A percentile compares a stretch with the other conserved stretches of the same genome.
Conservation (phyloP, 306 rosid genomes). For the Casuarina glauca region DNA sequence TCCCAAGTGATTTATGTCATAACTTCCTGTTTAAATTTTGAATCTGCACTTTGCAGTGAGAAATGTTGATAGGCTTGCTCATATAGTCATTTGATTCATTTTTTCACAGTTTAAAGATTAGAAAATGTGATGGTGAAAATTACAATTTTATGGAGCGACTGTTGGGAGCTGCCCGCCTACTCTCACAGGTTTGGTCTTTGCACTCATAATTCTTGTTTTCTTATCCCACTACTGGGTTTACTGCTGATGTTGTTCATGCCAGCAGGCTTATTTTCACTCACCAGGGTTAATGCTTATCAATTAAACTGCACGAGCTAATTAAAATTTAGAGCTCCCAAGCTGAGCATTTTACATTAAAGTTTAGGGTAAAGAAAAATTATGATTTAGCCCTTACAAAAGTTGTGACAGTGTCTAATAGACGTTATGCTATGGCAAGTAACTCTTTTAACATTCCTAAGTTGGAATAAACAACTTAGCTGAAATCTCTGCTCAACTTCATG, state of each 20-base stretch:
- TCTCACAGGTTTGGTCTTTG: conserved; percentile 57
- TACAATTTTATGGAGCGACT: conserved; percentile 77
- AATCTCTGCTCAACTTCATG: background rate
- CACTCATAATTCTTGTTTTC: background rate
- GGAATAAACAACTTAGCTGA: background rate
- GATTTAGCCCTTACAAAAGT: background rate
- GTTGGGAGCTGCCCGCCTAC: conserved; percentile 72
- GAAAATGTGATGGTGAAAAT: conserved; percentile 60
- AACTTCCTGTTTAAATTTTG: conserved; percentile 12
- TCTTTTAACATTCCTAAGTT: background rate
- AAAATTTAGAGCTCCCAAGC: background rate
- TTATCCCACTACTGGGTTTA: background rate
- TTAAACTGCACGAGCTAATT: too few relatives aligned
- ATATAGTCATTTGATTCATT: conserved; percentile 14
- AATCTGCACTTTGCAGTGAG: background rate
- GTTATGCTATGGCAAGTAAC: background rate
- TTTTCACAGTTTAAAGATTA: conserved; percentile 68
- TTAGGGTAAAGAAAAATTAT: background rate
- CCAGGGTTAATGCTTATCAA: background rate
- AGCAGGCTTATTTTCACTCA: background rate
- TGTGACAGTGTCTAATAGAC: background rate
- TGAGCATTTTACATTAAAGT: background rate
- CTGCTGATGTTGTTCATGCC: background rate
- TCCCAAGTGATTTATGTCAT: conserved; percentile 6
- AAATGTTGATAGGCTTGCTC: background rate